These are phyloP conservation scores for Kazachstania psychrophila DNA, from an alignment of 805 yeast species.

Conservation along the genomic window DNA sequence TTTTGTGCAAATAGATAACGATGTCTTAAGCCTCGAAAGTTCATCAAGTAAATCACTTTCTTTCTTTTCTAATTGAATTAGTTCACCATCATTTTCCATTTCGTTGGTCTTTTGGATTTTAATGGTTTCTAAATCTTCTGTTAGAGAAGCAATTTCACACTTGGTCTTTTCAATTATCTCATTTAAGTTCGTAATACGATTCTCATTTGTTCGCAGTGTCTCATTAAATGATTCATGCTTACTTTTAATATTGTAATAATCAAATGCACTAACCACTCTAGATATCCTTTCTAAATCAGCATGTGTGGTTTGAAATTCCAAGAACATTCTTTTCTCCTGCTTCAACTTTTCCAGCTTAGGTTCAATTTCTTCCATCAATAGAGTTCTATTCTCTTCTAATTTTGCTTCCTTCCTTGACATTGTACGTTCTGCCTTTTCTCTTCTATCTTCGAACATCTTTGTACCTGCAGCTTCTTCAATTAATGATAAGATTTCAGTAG, in stretches of 20 bases:
- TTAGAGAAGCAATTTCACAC: conserved; percentile 49
- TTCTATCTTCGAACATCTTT: conserved; percentile 85
- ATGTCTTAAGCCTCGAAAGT: conserved; percentile 58
- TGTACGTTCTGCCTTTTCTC: conserved; percentile 83
- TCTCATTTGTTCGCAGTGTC: conserved; percentile 35
- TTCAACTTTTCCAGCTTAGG: conserved; percentile 80
- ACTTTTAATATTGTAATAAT: conserved; percentile 40
- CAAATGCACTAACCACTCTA: conserved; percentile 69
- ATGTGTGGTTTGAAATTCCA: conserved; percentile 81
- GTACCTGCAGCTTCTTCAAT: conserved; percentile 99
- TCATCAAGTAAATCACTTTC: conserved; percentile 54
- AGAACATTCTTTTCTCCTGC: conserved; percentile 68
- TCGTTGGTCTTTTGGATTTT: conserved; percentile 48
- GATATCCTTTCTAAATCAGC: conserved; percentile 68
- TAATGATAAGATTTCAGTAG: conserved; percentile 76
- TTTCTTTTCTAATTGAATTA: conserved; percentile 48
- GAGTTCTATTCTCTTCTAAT: conserved; percentile 61
- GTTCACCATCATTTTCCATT: conserved; percentile 47
- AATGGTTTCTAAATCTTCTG: conserved; percentile 49
- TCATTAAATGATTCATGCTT: conserved; percentile 38
- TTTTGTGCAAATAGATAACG: conserved; percentile 49
- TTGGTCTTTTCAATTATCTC: conserved; percentile 38
- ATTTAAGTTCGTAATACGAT: conserved; percentile 35
- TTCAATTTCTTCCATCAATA: conserved; percentile 79
- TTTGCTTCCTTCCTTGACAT: conserved; percentile 87